A percentile compares a stretch with the other conserved stretches of the same genome.
Evolutionary conservation across 805 yeast genomes (phyloP).

Genomic region (Wilhelminamyces savonicus): DNA sequence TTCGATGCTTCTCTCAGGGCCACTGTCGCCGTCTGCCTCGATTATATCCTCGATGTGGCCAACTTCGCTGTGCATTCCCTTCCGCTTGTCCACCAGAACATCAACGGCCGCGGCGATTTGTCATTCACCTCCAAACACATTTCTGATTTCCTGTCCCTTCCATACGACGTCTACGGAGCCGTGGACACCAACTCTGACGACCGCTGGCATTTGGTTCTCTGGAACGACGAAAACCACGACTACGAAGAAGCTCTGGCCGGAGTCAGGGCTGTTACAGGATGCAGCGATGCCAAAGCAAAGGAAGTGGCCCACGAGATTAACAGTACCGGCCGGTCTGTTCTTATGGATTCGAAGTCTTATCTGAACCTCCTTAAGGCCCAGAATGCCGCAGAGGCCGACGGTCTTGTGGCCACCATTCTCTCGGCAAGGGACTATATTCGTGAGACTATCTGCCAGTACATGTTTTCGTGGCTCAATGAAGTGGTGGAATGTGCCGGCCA

Average conservation of each 20-base stretch:
- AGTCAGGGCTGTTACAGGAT: slow-evolving; percentile 29
- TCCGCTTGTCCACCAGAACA: slow-evolving; percentile 30
- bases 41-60: slow-evolving; percentile 39
- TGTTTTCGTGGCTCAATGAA: slow-evolving; percentile 47
- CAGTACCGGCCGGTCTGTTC: slow-evolving; percentile 41
- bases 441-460: slow-evolving; percentile 38
- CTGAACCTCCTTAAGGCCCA: slow-evolving; percentile 24
- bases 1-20: slow-evolving; percentile 13
- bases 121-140: slow-evolving; percentile 15
- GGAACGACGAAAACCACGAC: slow-evolving; percentile 76
- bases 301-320: slow-evolving; percentile 41
- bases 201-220: slow-evolving; percentile 47
- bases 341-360: slow-evolving; percentile 26
- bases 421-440: slow-evolving; percentile 46
- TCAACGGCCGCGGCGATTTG: slow-evolving; percentile 16
- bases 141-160: slow-evolving; percentile 28
- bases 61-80: slow-evolving; percentile 32
- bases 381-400: slow-evolving; percentile 36
- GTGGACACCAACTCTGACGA: slow-evolving; percentile 26
- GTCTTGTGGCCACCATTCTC: slow-evolving; percentile 51
- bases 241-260: slow-evolving; percentile 48
- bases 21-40: slow-evolving; percentile 31
- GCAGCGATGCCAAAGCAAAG: slow-evolving; percentile 19
- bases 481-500: slow-evolving; percentile 21
- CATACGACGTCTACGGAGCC: slow-evolving; percentile 21